Conservation (phyloP, 352 stramenopile species). For the Peronospora destructor region DNA sequence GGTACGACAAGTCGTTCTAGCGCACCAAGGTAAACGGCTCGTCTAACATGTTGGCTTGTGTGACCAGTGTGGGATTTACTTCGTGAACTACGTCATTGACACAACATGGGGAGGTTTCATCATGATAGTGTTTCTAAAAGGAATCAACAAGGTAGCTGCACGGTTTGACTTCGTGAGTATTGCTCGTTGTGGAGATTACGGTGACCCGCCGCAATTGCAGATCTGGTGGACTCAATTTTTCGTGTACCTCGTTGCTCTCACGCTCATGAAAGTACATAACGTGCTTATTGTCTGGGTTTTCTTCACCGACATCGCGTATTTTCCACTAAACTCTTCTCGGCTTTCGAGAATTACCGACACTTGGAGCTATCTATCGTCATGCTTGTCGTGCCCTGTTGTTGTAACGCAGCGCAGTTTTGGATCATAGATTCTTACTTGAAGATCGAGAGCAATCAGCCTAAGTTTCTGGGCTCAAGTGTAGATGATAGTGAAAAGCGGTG, state of each 20-base stretch:
- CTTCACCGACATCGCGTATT: conserved; percentile 39
- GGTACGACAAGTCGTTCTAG: conserved; percentile 16
- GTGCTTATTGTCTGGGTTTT: conserved; percentile 25
- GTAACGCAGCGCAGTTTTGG: conserved; percentile 67
- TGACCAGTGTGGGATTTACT: conserved; percentile 63
- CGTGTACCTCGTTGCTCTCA: conserved; percentile 35
- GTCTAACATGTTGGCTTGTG: too few species aligned
- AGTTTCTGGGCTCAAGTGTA: conserved; percentile 8
- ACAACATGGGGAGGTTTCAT: conserved; percentile 48
- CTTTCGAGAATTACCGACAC: conserved; percentile 54
- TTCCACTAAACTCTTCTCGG: conserved; percentile 29
- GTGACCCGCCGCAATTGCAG: conserved; percentile 44
- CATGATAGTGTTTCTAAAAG: conserved; percentile 36
- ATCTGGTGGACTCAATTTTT: conserved; percentile 53
- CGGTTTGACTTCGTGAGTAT: conserved; percentile 31
- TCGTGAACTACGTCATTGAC: conserved; percentile 64
- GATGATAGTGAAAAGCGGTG: conserved; percentile 34
- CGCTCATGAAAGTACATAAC: conserved; percentile 40
- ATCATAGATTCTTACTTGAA: conserved; percentile 65
- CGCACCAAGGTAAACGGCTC: too few species aligned
- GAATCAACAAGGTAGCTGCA: conserved; percentile 35
- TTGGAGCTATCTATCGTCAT: conserved; percentile 72
- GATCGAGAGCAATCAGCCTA: conserved; percentile 26
- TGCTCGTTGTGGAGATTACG: conserved; percentile 58
- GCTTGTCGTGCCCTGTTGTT: conserved; percentile 62